Evolutionary conservation across 768 basidiomycete genomes (phyloP).

Genomic region (Zangia roseola): DNA sequence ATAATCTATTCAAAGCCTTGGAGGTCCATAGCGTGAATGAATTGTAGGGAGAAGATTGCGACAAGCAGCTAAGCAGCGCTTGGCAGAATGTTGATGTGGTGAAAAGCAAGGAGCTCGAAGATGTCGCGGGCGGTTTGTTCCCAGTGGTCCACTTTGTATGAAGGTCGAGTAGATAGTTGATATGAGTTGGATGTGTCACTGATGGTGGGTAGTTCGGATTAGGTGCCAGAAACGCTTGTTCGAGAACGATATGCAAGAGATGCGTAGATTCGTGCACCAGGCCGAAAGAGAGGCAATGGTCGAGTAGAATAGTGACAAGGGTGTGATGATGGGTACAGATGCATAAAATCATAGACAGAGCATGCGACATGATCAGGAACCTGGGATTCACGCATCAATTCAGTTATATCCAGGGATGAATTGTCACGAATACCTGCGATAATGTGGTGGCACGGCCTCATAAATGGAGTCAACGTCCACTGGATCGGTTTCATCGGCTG

Average conservation of each 20-base stretch:
- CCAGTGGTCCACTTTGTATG: constrained; percentile 37
- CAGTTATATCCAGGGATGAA: constrained; percentile 6
- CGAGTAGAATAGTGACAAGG: constrained; percentile 47
- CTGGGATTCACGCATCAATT: constrained; percentile 29
- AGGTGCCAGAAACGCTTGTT: constrained; percentile 35
- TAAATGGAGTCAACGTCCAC: constrained; percentile 42
- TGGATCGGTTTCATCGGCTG: constrained; percentile 23
- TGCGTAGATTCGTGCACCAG: constrained; percentile 43
- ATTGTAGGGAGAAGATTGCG: constrained; percentile 30
- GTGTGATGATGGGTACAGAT: constrained; percentile 47
- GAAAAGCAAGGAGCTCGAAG: constrained; percentile 12
- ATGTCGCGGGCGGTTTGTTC: constrained; percentile 2
- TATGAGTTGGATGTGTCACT: constrained; percentile 45
- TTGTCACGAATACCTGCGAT: constrained; percentile 44
- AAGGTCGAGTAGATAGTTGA: constrained; percentile 46
- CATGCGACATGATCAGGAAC: constrained; percentile 50
- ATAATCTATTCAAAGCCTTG: constrained; percentile 40
- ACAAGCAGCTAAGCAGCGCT: constrained; percentile 16
- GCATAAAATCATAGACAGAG: constrained; percentile 46
- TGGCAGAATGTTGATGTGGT: constrained; percentile 29
- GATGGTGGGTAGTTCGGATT: constrained; percentile 24
- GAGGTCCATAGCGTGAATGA: constrained; percentile 41
- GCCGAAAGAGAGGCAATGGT: constrained; percentile 45
- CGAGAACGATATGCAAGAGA: constrained; percentile 43
- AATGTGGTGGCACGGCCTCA: constrained; percentile 49